Percentiles rank a stretch among this genome's conserved stretches.
Evolutionary conservation across 306 rosid species (phyloP).

Genomic region (Trifolium repens): DNA sequence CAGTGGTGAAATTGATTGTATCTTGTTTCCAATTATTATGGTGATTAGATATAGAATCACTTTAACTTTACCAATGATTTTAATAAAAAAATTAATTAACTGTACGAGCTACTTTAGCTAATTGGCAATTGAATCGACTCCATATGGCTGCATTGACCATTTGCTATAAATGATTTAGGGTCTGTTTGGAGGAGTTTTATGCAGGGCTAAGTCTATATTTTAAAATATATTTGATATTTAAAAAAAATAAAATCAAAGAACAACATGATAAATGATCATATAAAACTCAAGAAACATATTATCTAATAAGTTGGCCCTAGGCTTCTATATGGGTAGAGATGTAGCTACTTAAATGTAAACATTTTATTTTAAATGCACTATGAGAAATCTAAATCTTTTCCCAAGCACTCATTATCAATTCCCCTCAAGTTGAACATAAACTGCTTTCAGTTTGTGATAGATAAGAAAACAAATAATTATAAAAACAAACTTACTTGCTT

Average conservation of each 20-base stretch:
- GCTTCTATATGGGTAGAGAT: not conserved
- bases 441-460: not conserved
- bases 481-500: not conserved
- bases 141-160: conserved; percentile 21
- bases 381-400: not conserved
- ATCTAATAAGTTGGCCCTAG: not conserved
- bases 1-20: conserved; percentile 7
- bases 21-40: conserved; percentile 15
- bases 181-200: no score
- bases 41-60: not conserved
- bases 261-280: not conserved
- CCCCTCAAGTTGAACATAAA: not conserved
- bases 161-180: not conserved
- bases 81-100: not conserved
- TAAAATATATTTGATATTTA: no score
- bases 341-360: not conserved
- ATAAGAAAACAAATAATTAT: not conserved
- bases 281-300: not conserved
- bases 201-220: no score
- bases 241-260: no score
- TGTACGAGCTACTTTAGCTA: not conserved
- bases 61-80: not conserved
- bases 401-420: not conserved
- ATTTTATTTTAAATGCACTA: not conserved
- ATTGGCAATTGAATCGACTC: not conserved